Percentiles rank a stretch among this genome's conserved stretches.
Conservation (phyloP, 2,329 filamentous ascomycete species). For the Cercospora zeina region DNA sequence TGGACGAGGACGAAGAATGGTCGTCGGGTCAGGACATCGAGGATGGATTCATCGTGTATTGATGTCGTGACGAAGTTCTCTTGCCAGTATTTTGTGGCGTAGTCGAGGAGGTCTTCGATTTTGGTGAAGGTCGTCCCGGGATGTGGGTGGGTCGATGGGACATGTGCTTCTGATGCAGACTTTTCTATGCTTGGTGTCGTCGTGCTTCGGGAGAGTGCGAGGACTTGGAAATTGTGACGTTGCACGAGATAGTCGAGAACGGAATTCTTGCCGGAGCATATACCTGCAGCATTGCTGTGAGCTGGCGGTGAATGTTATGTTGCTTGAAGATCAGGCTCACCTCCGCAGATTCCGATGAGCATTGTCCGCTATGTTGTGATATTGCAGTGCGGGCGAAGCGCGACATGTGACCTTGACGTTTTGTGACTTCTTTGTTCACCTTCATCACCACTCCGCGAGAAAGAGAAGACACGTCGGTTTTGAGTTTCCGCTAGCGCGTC, state of each 20-base stretch:
- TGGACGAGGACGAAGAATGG: constrained; percentile 93
- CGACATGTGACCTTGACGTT: background rate
- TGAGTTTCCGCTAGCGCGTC: constrained; percentile 14
- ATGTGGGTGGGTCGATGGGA: constrained; percentile 36
- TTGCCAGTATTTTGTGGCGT: constrained; percentile 81
- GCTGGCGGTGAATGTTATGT: background rate
- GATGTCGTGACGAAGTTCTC: constrained; percentile 83
- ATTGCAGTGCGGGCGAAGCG: background rate
- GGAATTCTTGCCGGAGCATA: constrained; percentile 89
- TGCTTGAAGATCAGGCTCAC: constrained; percentile 46
- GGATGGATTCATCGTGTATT: constrained; percentile 68
- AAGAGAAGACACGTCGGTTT: background rate
- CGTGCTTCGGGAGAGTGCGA: constrained; percentile 58
- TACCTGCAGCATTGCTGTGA: constrained; percentile 56
- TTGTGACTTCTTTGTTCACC: background rate
- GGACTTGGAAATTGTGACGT: constrained; percentile 75
- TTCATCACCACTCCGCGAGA: background rate
- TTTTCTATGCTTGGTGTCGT: constrained; percentile 46
- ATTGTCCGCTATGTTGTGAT: constrained; percentile 46
- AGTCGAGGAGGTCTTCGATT: constrained; percentile 71
- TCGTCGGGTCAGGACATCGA: constrained; percentile 73
- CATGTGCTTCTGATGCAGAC: constrained; percentile 43
- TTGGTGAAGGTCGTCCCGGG: constrained; percentile 54
- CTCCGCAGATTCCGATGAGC: constrained; percentile 76
- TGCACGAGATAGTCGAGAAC: constrained; percentile 85